Evolutionary conservation across 768 basidiomycete genomes (phyloP).

Genomic region (Crepidotus variabilis): DNA sequence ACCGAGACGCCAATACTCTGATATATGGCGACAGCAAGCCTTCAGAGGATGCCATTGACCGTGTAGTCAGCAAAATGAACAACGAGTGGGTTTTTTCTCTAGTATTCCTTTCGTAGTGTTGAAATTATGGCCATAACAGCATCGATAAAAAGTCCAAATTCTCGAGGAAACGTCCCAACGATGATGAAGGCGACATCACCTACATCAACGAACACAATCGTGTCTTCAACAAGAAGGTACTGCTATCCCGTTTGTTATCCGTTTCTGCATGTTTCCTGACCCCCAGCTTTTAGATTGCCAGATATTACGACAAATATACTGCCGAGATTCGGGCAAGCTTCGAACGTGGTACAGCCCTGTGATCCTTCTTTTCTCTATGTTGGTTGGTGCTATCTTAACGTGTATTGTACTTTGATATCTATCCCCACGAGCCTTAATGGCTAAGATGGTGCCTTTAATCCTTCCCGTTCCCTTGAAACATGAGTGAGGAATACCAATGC

Average conservation of each 20-base stretch:
- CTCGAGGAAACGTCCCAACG: conserved; percentile 84
- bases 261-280: conserved; percentile 1
- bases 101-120: not conserved
- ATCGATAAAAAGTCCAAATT: conserved; percentile 89
- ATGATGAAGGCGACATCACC: conserved; percentile 93
- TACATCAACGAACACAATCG: conserved; percentile 99
- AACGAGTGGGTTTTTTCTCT: conserved; percentile 64
- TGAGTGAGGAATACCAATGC: too few relatives aligned
- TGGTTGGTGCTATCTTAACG: not conserved
- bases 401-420: not conserved
- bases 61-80: conserved; percentile 89
- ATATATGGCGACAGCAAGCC: conserved; percentile 96
- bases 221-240: conserved; percentile 96
- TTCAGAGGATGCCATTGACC: conserved; percentile 91
- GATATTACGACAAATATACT: conserved; percentile 97
- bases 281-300: conserved; percentile 59
- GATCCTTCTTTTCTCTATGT: conserved; percentile 4
- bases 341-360: conserved; percentile 94
- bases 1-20: conserved; percentile 90
- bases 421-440: not conserved
- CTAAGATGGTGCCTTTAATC: too few relatives aligned
- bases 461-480: too few relatives aligned
- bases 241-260: conserved; percentile 3
- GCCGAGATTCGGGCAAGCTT: conserved; percentile 95
- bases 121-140: conserved; percentile 33